A percentile compares a stretch with the other conserved stretches of the same genome.
These are phyloP conservation scores for Petunia axillaris DNA, from an alignment of 257 asterid species.

Conservation along the genomic window DNA sequence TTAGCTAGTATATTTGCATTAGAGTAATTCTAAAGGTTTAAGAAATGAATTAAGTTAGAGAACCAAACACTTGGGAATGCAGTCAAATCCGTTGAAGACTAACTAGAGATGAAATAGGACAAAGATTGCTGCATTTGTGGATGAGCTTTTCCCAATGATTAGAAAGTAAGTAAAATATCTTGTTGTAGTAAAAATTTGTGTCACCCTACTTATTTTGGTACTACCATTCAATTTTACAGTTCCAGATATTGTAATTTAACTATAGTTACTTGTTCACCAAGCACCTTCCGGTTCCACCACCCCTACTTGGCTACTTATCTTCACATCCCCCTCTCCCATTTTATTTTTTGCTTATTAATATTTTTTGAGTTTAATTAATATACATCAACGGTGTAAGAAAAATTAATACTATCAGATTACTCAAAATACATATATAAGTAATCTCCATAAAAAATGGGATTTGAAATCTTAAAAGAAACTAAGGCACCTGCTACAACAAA, in stretches of 20 bases:
- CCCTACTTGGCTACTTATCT: neutral
- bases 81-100: neutral
- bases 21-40: neutral
- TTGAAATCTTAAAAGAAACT: no score
- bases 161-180: slow-evolving; percentile 14
- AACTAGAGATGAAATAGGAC: neutral
- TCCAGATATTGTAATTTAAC: no score
- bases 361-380: no score
- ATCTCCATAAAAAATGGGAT: no score
- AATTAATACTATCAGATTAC: no score
- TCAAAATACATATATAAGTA: no score
- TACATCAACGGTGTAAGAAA: no score
- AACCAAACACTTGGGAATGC: neutral
- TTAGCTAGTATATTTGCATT: neutral
- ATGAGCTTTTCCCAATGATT: slow-evolving; percentile 14
- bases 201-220: neutral
- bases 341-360: neutral
- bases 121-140: slow-evolving; percentile 12
- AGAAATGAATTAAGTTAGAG: neutral
- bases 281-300: neutral
- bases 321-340: neutral
- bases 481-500: no score
- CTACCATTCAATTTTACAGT: neutral
- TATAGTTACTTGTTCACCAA: neutral
- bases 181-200: neutral